Evolutionary conservation across 257 asterid genomes (phyloP), one percentile per base, ranked within the genome.

Genomic region (Agastache rugosa): DNA sequence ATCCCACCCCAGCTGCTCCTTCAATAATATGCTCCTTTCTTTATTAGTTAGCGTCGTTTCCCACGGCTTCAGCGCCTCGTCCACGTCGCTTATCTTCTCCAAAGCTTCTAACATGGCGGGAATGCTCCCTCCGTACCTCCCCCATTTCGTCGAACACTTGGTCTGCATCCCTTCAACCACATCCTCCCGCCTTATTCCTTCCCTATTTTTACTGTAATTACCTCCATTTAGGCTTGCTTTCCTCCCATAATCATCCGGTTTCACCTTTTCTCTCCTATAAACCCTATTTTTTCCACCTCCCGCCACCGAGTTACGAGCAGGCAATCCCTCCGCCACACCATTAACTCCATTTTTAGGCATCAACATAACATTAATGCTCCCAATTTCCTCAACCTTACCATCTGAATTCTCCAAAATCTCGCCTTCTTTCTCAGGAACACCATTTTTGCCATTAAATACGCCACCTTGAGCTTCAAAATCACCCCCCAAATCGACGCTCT

Each of bases 101-200:
- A 95, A 39, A 0, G 96, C 91, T 65, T 83, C 94, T 77, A 95
- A 79, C 86, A 92, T 87, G 3, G 91, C 92, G 7, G 94, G 96
- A 82, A 95, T 79, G 62, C 85, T 81, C 16, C 98, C 96, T 4
- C 96, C 93, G 47, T 92, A 93, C 72, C 77, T 87, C 59, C 42
- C 82, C 94, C 97, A 95, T 92, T 92, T 94, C 84, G 75, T 89
- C 92, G 91, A 90, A 83, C 99, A 83, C 68, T 66, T 89, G 64
- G 88, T 80, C 72, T 84, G 76, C 91, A 63, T 75, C 20, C 55
- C 71, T 75, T 78, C 78, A 59, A 23, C 79, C 34, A 5, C 77
- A 34, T 67, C 64, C 12, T 51, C 69, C 0, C 29, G 45, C 56
- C 73, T 69, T 29, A 4, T 7, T 7, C 35, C 67, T 4, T 62